Base-by-base conservation (phyloP, 345 rosid genomes). In the Populus nigra region DNA sequence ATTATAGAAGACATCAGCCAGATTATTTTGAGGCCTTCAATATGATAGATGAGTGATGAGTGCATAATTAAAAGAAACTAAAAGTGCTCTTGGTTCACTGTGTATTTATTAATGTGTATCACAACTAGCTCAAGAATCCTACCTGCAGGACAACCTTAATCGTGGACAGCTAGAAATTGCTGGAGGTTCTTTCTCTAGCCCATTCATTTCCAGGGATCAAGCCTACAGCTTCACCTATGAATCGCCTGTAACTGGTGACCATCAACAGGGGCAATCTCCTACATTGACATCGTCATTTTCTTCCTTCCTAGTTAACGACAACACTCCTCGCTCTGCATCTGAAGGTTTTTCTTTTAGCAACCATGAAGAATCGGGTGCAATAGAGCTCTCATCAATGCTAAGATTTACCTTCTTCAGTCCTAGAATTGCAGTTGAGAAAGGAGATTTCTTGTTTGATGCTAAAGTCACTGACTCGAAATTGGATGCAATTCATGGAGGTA, bases 371-470 rank as follows among this genome's bases (percentile, higher is more conserved):
- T 79, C 93, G 38, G 67, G 79, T 63, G 59, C 74, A 23, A 71
- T 39, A 38, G 85, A 87, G 43, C 76, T 86, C 65, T 75, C 84
- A 27, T 88, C 96, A 20, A 87, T 91, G 90, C 93, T 88, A 57
- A 94, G 97, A 81, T 89, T 92, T 80, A 79, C 86, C 61, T 94
- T 94, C 85, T 86, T 88, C 73, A 77, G 89, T 69, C 90, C 89
- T 25, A 57, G 67, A 73, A 67, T 89, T 70, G 79, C 67, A 18
- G 72, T 45, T 6, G 82, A 83, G 69, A 87, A 73, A 27, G 76
- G 41, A 74, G 75, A 68, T 29, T 33, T 76, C 50, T 33, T 72
- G 1, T 45, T 78, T 6, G 76, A 61, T 41, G 65, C 23, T 78
- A 36, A 69, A 59, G 55, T 75, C 39, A 18, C 29, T 8, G n/a